Conservation (phyloP, 129 eudicot species). For the Kitagawia praeruptora region DNA sequence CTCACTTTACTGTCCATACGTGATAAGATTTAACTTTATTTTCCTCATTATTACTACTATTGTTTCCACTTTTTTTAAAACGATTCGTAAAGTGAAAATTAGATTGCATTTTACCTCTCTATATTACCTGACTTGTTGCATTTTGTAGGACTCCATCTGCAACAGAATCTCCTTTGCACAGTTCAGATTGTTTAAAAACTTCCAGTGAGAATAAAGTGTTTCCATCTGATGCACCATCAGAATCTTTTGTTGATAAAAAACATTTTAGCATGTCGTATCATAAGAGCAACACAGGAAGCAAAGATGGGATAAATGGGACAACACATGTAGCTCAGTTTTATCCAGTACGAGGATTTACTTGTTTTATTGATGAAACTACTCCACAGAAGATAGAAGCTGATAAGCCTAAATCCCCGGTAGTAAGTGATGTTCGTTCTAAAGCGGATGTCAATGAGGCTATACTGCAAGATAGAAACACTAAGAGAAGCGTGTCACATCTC, state of each 20-base stretch:
- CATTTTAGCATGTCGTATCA: conserved; percentile 68
- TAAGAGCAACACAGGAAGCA: conserved; percentile 43
- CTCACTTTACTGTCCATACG: neutral
- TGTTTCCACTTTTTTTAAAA: neutral
- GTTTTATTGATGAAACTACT: conserved; percentile 54
- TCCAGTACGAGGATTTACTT: conserved; percentile 70
- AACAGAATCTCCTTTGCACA: conserved; percentile 25
- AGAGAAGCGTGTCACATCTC: conserved; percentile 13
- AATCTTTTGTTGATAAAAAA: conserved; percentile 18
- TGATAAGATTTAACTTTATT: neutral
- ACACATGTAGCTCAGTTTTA: conserved; percentile 60
- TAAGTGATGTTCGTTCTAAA: conserved; percentile 24
- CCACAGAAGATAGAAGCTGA: conserved; percentile 31
- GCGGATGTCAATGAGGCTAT: conserved; percentile 26
- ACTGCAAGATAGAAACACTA: conserved; percentile 13
- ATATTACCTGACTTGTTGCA: neutral
- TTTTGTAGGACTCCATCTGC: conserved; percentile 38
- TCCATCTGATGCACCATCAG: conserved; percentile 19
- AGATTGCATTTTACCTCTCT: neutral
- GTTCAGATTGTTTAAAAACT: conserved; percentile 18
- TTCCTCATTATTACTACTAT: neutral
- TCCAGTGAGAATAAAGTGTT: conserved; percentile 13
- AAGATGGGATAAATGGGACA: conserved; percentile 44
- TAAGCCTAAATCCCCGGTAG: conserved; percentile 19
- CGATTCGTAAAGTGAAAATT: neutral